Conservation (phyloP, 805 yeast species). For the Peterozyma xylosa region DNA sequence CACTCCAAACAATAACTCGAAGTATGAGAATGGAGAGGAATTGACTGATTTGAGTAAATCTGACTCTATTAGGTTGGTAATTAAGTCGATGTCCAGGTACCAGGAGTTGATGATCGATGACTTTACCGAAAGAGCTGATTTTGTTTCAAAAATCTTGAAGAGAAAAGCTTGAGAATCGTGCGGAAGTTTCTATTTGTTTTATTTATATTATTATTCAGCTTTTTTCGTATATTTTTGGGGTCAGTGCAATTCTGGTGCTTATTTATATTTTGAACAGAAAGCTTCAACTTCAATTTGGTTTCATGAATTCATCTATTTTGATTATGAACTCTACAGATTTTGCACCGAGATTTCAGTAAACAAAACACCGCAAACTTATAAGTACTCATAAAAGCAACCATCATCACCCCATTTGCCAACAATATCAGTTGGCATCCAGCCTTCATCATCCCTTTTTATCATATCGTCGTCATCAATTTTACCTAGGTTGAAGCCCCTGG, state of each 20-base stretch:
- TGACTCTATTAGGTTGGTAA: too few species aligned
- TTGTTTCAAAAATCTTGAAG: too few species aligned
- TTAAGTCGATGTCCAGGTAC: too few species aligned
- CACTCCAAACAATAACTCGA: not conserved
- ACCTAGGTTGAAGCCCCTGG: constrained; percentile 65
- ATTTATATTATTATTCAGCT: not conserved
- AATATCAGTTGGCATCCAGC: constrained; percentile 40
- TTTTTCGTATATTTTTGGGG: not conserved
- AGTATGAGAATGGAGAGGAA: not conserved
- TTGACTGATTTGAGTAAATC: too few species aligned
- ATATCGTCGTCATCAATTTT: constrained; percentile 29
- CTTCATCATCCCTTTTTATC: constrained; percentile 29
- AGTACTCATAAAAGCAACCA: constrained; percentile 56
- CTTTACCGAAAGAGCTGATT: too few species aligned
- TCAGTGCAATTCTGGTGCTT: not conserved
- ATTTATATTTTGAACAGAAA: too few species aligned
- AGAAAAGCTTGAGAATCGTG: too few species aligned
- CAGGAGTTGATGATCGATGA: too few species aligned
- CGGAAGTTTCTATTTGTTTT: not conserved
- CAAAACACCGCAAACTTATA: not conserved
- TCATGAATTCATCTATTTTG: too few species aligned
- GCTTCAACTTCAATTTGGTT: too few species aligned
- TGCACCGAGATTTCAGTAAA: too few species aligned
- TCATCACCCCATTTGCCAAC: constrained; percentile 60
- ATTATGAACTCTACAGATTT: too few species aligned